Percentiles rank a stretch among this genome's conserved stretches.
These are phyloP conservation scores for Russula dissimulans DNA, from an alignment of 768 basidiomycete species.

Conservation along the genomic window DNA sequence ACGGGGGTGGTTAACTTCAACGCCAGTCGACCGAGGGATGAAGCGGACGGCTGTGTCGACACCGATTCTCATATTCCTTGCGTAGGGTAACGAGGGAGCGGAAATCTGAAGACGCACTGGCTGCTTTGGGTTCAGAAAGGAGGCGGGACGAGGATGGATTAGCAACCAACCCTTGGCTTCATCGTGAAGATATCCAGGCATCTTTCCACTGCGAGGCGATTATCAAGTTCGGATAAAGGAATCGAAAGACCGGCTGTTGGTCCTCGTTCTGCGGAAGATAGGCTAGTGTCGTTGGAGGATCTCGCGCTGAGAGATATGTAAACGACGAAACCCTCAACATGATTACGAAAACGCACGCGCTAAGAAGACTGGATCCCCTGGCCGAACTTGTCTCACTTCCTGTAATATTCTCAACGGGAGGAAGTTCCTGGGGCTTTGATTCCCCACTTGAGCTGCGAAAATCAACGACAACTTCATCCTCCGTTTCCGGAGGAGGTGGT, in stretches of 20 bases:
- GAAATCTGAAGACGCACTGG: conserved; percentile 85
- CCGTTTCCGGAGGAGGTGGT: conserved; percentile 28
- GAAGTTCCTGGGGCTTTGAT: conserved; percentile 9
- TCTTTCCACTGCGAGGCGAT: conserved; percentile 61
- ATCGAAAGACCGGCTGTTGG: conserved; percentile 44
- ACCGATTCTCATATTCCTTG: conserved; percentile 66
- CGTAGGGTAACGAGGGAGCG: conserved; percentile 69
- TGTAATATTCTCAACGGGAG: conserved; percentile 25
- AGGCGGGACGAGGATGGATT: background rate
- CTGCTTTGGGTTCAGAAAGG: conserved; percentile 34
- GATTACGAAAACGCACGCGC: conserved; percentile 36
- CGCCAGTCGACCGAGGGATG: conserved; percentile 62
- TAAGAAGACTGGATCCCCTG: conserved; percentile 41
- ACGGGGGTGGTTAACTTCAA: conserved; percentile 63
- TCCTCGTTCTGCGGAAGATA: conserved; percentile 42
- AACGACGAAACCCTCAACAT: background rate
- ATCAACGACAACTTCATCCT: conserved; percentile 53
- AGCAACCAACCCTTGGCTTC: conserved; percentile 64
- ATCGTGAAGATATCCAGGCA: conserved; percentile 95
- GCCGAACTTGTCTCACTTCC: conserved; percentile 45
- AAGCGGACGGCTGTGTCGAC: conserved; percentile 67
- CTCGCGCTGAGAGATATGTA: conserved; percentile 37
- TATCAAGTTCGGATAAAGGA: conserved; percentile 72
- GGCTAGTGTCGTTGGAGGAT: conserved; percentile 49
- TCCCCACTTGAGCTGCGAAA: conserved; percentile 26